Evolutionary conservation across 2,329 filamentous ascomycete genomes (phyloP), one percentile per base, ranked within the genome.

Genomic region (Exophiala aquamarina): DNA sequence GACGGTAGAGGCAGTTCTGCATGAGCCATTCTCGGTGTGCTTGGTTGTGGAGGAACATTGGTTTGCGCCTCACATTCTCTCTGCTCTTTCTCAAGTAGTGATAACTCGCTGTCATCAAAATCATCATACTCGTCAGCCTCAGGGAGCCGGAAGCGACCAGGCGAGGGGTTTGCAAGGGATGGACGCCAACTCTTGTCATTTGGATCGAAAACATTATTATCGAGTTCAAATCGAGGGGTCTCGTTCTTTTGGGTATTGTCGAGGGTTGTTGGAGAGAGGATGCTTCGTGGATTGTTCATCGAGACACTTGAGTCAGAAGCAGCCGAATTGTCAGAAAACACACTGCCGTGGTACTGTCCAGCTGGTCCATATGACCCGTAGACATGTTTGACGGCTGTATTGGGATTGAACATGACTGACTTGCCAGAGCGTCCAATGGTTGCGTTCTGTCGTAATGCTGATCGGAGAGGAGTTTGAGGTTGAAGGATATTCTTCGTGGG

Each of bases 11-110:
- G 52, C n/a, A 55, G 40, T 41, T 55, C 52, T n/a, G 53, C 53
- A 42, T 56, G 53, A 15, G 53, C 47, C 50, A 56, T 56, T 32
- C 50, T 28, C 11, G 53, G 53, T 34, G 53, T 52, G 32, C 50
- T 51, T 14, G 93, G 93, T 95, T 94, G 71, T 90, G 85, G 74
- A 89, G 93, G 71, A 91, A 97, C 58, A 37, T 20, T 15, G 11
- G 15, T 19, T 20, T 37, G 35, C 7, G 15, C 17, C 20, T 37
- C 10, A 20, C 14, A 8, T 97, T 97, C 77, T 96, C 97, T 78
- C 96, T 97, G 92, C 97, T 97, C 62, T 91, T 92, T 19, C 96
- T 97, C 77, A 74, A 97, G 36, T 97, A 97, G 77, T 78, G 97
- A 46, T 95, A 90, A 77, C 96, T 95, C 64, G 89, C 88, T n/a